Percentiles rank a stretch among this genome's conserved stretches.
Conservation (phyloP, 1,284 basidiomycete genomes). For the Volvariella surrecta region DNA sequence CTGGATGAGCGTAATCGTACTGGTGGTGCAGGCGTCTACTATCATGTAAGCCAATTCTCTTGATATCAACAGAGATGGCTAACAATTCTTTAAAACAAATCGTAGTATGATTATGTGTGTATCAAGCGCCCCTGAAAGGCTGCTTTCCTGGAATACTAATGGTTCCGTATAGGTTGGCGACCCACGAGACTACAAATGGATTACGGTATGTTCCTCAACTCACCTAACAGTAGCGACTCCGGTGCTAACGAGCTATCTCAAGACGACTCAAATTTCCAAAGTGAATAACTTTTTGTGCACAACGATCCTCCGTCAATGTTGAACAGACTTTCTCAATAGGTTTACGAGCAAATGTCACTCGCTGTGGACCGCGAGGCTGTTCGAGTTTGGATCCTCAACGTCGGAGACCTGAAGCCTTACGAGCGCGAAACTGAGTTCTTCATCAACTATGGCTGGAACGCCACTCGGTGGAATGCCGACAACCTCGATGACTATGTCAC, state of each 20-base stretch:
- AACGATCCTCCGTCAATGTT: too few relatives aligned
- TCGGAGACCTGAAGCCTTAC: slow-evolving; percentile 68
- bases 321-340: slow-evolving; percentile 22
- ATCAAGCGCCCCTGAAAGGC: background rate
- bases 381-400: slow-evolving; percentile 53
- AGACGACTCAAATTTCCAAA: slow-evolving; percentile 41
- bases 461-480: slow-evolving; percentile 39
- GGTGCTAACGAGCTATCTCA: slow-evolving; percentile 1
- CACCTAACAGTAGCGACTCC: background rate
- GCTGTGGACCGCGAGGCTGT: slow-evolving; percentile 50
- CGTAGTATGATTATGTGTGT: slow-evolving; percentile 37
- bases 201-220: slow-evolving; percentile 27
- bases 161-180: slow-evolving; percentile 33
- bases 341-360: slow-evolving; percentile 54
- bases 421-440: slow-evolving; percentile 68
- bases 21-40: slow-evolving; percentile 64
- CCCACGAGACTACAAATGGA: slow-evolving; percentile 56
- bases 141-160: background rate
- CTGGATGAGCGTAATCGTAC: slow-evolving; percentile 42
- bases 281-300: slow-evolving; percentile 14
- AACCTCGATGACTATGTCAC: slow-evolving; percentile 47
- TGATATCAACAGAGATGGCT: background rate
- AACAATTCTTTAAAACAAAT: background rate
- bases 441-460: slow-evolving; percentile 54
- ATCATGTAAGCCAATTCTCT: slow-evolving; percentile 39